Percentiles rank a stretch among this genome's conserved stretches.
phyloP scores from a whole-genome alignment of 768 basidiomycete genomes.

The Kwoniella dejecticola region DNA sequence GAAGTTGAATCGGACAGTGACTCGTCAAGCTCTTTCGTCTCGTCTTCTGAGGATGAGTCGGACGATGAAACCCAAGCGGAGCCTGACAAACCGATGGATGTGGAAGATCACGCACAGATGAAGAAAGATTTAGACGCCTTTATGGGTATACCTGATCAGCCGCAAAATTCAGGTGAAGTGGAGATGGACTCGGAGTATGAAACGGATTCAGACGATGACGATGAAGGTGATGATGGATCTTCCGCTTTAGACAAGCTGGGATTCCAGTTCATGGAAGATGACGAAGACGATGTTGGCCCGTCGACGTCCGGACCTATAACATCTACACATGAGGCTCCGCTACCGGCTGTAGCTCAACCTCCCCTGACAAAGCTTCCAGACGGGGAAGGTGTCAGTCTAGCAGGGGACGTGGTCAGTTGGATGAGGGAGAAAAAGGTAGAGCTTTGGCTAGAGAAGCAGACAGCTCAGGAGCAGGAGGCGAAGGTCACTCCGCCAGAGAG shows the following conservation, averaged over 20 bases:
- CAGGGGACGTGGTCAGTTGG: constrained; percentile 53
- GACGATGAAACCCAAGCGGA: constrained; percentile 12
- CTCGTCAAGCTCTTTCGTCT: constrained; percentile 28
- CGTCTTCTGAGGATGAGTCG: constrained; percentile 23
- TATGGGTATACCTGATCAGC: constrained; percentile 7
- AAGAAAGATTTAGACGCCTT: constrained; percentile 34
- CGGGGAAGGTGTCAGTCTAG: constrained; percentile 43
- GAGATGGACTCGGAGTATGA: constrained; percentile 10
- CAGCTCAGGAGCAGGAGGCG: constrained; percentile 12
- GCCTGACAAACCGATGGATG: constrained; percentile 24
- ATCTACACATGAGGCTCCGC: constrained; percentile 46
- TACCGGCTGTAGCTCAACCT: constrained; percentile 46
- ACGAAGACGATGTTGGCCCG: constrained; percentile 32
- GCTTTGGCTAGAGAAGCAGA: constrained; percentile 37
- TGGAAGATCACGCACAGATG: constrained; percentile 19
- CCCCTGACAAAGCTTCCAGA: constrained; percentile 38
- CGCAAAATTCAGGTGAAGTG: too few species aligned
- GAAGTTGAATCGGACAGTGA: constrained; percentile 3
- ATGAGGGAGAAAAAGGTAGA: constrained; percentile 50
- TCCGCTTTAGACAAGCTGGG: constrained; percentile 17
- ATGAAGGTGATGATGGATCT: constrained; percentile 21
- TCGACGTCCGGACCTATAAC: constrained; percentile 22
- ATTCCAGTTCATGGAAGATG: constrained; percentile 39
- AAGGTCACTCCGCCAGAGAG: too few species aligned
- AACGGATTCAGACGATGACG: constrained; percentile 25